Conservation (phyloP, 2,329 filamentous ascomycete species). For the Neoascochyta sp. region DNA sequence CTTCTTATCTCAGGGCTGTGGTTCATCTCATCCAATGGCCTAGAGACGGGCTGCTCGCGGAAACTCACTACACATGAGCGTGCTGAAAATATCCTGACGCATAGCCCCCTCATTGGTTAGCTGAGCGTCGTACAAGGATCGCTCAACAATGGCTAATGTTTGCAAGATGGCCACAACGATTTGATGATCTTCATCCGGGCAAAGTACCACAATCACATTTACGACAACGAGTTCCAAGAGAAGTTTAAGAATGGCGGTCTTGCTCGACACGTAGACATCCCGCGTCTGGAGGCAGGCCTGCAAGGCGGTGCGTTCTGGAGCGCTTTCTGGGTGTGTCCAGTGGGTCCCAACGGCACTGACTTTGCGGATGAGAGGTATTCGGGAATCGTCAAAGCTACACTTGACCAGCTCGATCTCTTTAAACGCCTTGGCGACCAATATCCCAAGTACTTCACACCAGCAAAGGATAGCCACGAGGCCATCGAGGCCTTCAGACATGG, state of each 20-base stretch:
- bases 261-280: slow-evolving; percentile 70
- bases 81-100: slow-evolving; percentile 32
- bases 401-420: slow-evolving; percentile 73
- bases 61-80: slow-evolving; percentile 27
- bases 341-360: slow-evolving; percentile 58
- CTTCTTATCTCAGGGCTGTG: slow-evolving; percentile 8
- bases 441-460: slow-evolving; percentile 65
- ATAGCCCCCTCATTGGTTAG: slow-evolving; percentile 43
- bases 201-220: slow-evolving; percentile 72
- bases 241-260: slow-evolving; percentile 70
- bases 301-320: slow-evolving; percentile 92
- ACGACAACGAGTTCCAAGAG: slow-evolving; percentile 65
- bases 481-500: slow-evolving; percentile 49
- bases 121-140: slow-evolving; percentile 1
- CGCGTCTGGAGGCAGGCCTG: slow-evolving; percentile 65
- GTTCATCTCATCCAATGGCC: no score
- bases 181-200: slow-evolving; percentile 69
- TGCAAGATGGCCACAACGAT: slow-evolving; percentile 82
- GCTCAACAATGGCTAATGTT: slow-evolving; percentile 13
- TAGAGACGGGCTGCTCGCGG: slow-evolving; percentile 3
- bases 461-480: slow-evolving; percentile 58
- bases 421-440: slow-evolving; percentile 61
- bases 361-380: slow-evolving; percentile 71
- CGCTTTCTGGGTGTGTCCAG: slow-evolving; percentile 74
- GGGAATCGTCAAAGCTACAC: slow-evolving; percentile 62